Evolutionary conservation across 345 rosid species (phyloP).

Genomic region (Aegle marmelos): DNA sequence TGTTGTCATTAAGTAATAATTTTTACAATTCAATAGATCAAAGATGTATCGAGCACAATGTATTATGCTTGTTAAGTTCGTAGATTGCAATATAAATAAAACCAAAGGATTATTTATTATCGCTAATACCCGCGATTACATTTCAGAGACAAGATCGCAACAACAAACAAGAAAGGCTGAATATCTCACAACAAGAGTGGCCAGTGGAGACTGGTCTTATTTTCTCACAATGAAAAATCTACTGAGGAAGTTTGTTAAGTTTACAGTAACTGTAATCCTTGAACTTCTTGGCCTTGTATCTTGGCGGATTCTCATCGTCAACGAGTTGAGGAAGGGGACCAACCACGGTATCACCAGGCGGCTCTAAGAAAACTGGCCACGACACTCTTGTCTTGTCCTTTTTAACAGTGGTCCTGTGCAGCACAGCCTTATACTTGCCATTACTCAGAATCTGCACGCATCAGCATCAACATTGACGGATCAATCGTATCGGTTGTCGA

Average conservation of each 20-base stretch:
- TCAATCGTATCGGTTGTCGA: no score
- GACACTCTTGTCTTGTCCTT: constrained; percentile 84
- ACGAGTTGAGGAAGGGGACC: constrained; percentile 67
- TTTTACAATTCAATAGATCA: no score
- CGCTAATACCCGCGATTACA: no score
- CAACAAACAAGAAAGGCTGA: no score
- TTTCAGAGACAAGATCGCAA: no score
- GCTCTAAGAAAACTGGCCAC: constrained; percentile 95
- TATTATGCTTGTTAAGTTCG: no score
- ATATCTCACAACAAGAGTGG: no score
- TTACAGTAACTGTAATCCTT: constrained; percentile 72
- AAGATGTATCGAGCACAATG: no score
- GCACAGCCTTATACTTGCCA: constrained; percentile 60
- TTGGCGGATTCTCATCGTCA: constrained; percentile 40
- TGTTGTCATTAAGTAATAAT: no score
- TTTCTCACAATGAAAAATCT: neutral
- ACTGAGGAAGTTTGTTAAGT: constrained; percentile 73
- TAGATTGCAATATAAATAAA: no score
- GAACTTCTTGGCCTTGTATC: constrained; percentile 58
- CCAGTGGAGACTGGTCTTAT: neutral
- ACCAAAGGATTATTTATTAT: no score
- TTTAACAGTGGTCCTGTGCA: constrained; percentile 69
- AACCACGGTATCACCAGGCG: constrained; percentile 52
- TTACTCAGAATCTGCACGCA: constrained; percentile 73
- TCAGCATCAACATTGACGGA: neutral